Evolutionary conservation across 441 rosid species (phyloP), one percentile per base, ranked within the genome.

Genomic region (Populus hybrid): DNA sequence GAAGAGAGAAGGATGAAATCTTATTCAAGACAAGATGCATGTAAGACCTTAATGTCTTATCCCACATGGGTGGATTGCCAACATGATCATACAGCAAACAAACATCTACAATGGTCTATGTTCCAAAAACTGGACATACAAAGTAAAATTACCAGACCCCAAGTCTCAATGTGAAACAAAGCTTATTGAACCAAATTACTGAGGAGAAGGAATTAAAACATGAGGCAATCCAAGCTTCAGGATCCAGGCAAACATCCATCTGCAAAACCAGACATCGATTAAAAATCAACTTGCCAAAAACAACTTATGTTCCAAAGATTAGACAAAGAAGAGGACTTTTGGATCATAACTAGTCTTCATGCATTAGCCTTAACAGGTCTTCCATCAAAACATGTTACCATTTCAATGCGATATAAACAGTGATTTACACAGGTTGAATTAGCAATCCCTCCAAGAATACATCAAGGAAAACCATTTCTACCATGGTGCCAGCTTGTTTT

Each of bases 101-200:
- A 74, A 64, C 69, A 16, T 63, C 59, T 34, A 64, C 36, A 34
- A 16, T 24, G 1, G 53, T 32, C 30, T 0, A 77, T 71, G 46
- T 30, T 28, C 70, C 18, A 30, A 5, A 40, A 38, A 10, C 59
- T 40, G 21, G 26, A 38, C 24, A 59, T 69, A 6, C 38, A 28
- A 26, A 36, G 32, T 14, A 46, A 24, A 70, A 71, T 68, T 68
- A 68, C 69, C 67, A 21, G 34, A 71, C 12, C 2, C 21, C 36
- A 63, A 1, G 12, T 57, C 57, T 53, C 19, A 34, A 59, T 23
- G 34, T 23, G n/a, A 11, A 11, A 14, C 7, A 64, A 23, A 38
- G 24, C 8, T 75, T 70, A 79, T 70, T 71, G 71, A 46, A 32
- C 73, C 65, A 35, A 61, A 63, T 30, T 16, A 73, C 26, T 9